These are phyloP conservation scores for Paratrypanosoma confusum DNA, from an alignment of 208 protist genomes.

Conservation along the genomic window DNA sequence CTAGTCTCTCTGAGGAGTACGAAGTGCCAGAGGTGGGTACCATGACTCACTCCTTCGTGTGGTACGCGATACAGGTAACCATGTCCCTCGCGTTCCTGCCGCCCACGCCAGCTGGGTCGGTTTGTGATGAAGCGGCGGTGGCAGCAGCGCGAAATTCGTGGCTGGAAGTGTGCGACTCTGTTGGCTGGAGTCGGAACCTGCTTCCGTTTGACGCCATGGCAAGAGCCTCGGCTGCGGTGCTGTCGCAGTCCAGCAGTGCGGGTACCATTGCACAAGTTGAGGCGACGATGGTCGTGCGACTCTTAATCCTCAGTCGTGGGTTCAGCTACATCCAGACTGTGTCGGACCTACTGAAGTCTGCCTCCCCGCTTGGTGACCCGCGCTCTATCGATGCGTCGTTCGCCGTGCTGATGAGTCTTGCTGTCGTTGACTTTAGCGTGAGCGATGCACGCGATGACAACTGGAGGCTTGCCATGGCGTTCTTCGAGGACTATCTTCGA, in stretches of 20 bases:
- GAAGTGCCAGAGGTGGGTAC: too few relatives aligned
- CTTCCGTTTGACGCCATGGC: slow-evolving; percentile 34
- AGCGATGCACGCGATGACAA: slow-evolving; percentile 35
- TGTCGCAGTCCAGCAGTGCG: slow-evolving; percentile 1
- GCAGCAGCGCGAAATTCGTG: slow-evolving; percentile 16
- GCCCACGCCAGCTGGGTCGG: background rate
- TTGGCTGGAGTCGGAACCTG: slow-evolving; percentile 48
- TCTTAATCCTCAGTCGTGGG: slow-evolving; percentile 43
- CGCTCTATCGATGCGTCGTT: slow-evolving; percentile 34
- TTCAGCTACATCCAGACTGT: slow-evolving; percentile 41
- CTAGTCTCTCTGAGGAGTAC: slow-evolving; percentile 2
- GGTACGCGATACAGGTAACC: slow-evolving; percentile 32
- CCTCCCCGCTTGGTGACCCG: slow-evolving; percentile 2
- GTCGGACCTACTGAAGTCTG: slow-evolving; percentile 19
- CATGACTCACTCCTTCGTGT: slow-evolving; percentile 18
- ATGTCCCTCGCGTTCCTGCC: slow-evolving; percentile 10
- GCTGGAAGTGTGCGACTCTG: slow-evolving; percentile 25
- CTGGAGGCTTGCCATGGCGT: slow-evolving; percentile 23
- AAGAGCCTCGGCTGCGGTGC: slow-evolving; percentile 12
- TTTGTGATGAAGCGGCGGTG: background rate
- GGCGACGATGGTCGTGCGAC: slow-evolving; percentile 36
- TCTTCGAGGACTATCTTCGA: slow-evolving; percentile 34
- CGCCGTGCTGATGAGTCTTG: slow-evolving; percentile 50
- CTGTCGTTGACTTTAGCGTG: slow-evolving; percentile 48
- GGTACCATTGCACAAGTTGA: slow-evolving; percentile 12